phyloP scores from a whole-genome alignment of 768 basidiomycete genomes.

The Ramaria sp. region DNA sequence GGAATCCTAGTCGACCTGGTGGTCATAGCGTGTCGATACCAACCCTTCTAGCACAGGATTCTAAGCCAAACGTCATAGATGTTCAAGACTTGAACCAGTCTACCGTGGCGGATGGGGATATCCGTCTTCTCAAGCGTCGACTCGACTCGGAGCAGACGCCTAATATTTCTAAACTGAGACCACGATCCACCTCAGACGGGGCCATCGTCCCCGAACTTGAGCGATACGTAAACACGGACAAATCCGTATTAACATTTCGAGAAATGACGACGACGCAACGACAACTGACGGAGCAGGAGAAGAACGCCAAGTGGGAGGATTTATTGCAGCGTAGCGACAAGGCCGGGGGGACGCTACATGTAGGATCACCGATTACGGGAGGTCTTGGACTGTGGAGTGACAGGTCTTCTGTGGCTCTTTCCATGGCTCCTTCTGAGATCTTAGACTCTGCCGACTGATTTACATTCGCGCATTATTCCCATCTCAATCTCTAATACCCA shows the following conservation, averaged over 20 bases:
- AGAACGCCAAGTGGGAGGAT: slow-evolving; percentile 61
- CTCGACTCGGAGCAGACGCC: slow-evolving; percentile 21
- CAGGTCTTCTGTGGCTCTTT: neutral
- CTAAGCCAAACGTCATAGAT: neutral
- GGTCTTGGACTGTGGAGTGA: slow-evolving; percentile 6
- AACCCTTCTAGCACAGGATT: neutral
- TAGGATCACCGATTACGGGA: slow-evolving; percentile 21
- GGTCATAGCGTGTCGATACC: neutral
- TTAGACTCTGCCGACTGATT: neutral
- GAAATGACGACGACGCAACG: slow-evolving; percentile 28
- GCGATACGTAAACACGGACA: slow-evolving; percentile 12
- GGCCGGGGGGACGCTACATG: slow-evolving; percentile 66
- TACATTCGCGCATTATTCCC: neutral
- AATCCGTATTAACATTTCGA: slow-evolving; percentile 35
- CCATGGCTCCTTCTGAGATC: neutral
- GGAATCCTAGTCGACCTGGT: neutral
- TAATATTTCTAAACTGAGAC: slow-evolving; percentile 18
- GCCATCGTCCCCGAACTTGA: slow-evolving; percentile 11
- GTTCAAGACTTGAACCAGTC: neutral
- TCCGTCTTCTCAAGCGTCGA: slow-evolving; percentile 3
- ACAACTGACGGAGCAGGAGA: slow-evolving; percentile 54
- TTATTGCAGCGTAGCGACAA: slow-evolving; percentile 51
- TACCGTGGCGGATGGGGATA: neutral
- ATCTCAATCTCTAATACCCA: neutral
- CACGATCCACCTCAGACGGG: slow-evolving; percentile 11